Base-by-base conservation (phyloP, 75 land plant species). In the Cunninghamia lanceolata region DNA sequence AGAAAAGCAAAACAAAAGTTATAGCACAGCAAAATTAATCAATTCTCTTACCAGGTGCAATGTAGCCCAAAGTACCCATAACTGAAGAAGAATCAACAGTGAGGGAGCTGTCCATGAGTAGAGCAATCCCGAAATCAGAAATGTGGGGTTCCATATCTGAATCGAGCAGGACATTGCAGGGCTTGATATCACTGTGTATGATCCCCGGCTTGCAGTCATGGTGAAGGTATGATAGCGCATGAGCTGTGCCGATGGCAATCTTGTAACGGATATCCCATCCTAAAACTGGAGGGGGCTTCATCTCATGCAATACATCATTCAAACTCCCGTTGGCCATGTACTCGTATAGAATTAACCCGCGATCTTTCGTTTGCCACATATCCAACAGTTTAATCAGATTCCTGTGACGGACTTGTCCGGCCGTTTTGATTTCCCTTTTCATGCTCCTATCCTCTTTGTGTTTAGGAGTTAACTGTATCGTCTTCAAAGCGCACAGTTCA, bases 231-330 rank as follows among this genome's bases (percentile, higher is more conserved):
- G 46, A 43, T 3, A 87, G 91, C 15, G 94, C 98, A 42, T 94
- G 89, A 21, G 96, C 96, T 1, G 88, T 89, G 28, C 93, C 98
- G 39, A 93, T 39, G n/a, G 95, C 95, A 47, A 93, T 91, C 38
- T 86, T 89, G 70, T 86, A 93, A 10, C 96, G 87, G 0, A 85
- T 83, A 14, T 85, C 77, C 98, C 96, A 96, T 16, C 82, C 71
- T 10, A 96, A 68, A 13, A 53, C 82, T 53, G 79, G 84, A 9
- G 86, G 53, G 14, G 88, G 91, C 50, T 86, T 87, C 25, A 15
- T 87, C 34, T 75, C 86, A 68, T 91, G 90, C 25, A 95, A 85
- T 92, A 89, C 46, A 43, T 43, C 8, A 43, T 43, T 43, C 46
- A 43, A 43, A 43, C 46, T 43, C 46, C 46, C 46, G 7, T 43